Conservation (phyloP, 2,329 filamentous ascomycete species). For the Penicillium janthinellum region DNA sequence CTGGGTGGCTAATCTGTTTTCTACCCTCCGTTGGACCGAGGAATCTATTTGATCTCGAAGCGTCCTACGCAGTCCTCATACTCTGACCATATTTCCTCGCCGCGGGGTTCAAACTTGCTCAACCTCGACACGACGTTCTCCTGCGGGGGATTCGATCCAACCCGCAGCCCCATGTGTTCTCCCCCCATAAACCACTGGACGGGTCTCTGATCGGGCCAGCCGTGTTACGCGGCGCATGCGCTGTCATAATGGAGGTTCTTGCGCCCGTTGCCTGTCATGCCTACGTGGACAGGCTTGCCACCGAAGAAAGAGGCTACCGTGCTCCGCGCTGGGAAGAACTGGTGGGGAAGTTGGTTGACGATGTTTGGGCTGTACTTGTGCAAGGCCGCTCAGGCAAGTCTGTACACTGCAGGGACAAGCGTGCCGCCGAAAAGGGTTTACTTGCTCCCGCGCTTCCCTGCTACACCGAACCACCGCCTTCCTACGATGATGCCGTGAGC, state of each 20-base stretch:
- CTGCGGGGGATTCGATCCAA: constrained; percentile 12
- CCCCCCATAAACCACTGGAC: constrained; percentile 12
- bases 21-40: not conserved
- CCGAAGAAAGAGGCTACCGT: constrained; percentile 2
- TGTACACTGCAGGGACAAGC: not conserved
- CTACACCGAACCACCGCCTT: constrained; percentile 32
- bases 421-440: constrained; percentile 14
- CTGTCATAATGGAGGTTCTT: constrained; percentile 20
- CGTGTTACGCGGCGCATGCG: constrained; percentile 12
- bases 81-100: not conserved
- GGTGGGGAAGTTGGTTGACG: constrained; percentile 11
- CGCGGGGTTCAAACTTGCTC: not conserved
- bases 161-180: constrained; percentile 21
- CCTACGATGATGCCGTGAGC: constrained; percentile 35
- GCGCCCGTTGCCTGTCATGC: constrained; percentile 3
- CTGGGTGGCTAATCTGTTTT: constrained; percentile 17
- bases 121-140: constrained; percentile 5
- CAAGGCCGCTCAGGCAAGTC: not conserved
- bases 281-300: constrained; percentile 3
- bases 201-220: constrained; percentile 14
- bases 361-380: constrained; percentile 14
- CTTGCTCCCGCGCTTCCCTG: constrained; percentile 15
- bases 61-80: not conserved
- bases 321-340: constrained; percentile 3
- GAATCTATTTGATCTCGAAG: not conserved